These are phyloP conservation scores for Martensiomyces pterosporus DNA, from an alignment of 192 early-diverging fungal species.

Conservation along the genomic window DNA sequence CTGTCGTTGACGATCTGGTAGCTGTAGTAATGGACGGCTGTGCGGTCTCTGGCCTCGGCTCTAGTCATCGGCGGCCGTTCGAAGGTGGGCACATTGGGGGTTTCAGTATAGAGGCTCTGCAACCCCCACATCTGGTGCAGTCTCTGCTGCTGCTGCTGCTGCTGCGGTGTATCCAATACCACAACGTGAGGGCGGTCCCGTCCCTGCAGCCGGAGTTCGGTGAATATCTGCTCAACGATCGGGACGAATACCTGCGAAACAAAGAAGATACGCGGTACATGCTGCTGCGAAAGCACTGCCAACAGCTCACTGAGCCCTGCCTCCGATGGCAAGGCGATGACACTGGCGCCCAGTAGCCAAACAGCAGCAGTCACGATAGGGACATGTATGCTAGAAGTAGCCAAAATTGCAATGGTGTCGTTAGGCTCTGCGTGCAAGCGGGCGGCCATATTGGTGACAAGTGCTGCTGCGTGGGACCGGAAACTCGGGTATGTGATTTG, in stretches of 20 bases:
- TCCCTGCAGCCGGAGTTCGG: too few species aligned
- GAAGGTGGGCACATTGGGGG: too few species aligned
- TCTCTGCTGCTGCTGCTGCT: too few species aligned
- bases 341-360: constrained; percentile 21
- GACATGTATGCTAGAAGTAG: constrained; percentile 20
- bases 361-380: constrained; percentile 26
- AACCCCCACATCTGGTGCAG: too few species aligned
- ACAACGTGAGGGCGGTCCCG: too few species aligned
- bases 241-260: constrained; percentile 8
- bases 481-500: constrained; percentile 15
- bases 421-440: constrained; percentile 1
- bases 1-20: too few species aligned
- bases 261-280: constrained; percentile 15
- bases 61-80: too few species aligned
- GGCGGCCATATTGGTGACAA: constrained; percentile 14
- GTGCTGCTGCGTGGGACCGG: background rate
- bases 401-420: constrained; percentile 21
- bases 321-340: constrained; percentile 22
- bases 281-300: constrained; percentile 7
- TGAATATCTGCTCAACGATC: constrained; percentile 5
- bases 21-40: too few species aligned
- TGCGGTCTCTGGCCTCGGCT: too few species aligned
- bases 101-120: too few species aligned
- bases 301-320: constrained; percentile 5
- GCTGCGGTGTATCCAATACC: too few species aligned